A percentile compares a stretch with the other conserved stretches of the same genome.
Conservation (phyloP, 768 basidiomycete genomes). For the Amanita fuliginea region DNA sequence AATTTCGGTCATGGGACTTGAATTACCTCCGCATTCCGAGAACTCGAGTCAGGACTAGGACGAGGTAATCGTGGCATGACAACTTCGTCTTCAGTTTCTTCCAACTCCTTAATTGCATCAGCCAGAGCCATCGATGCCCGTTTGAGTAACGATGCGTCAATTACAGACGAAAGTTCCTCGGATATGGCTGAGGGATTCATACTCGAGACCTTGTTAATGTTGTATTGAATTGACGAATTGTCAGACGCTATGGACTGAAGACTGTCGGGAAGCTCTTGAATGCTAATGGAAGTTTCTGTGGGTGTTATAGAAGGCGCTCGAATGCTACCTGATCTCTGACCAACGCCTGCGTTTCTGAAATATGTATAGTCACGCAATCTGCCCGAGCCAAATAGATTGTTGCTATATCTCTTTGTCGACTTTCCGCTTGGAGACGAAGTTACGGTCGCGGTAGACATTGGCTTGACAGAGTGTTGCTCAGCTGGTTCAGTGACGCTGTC, state of each 20-base stretch:
- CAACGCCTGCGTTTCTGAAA: constrained; percentile 38
- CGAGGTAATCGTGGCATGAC: constrained; percentile 50
- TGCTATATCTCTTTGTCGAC: constrained; percentile 67
- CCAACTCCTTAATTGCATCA: constrained; percentile 67
- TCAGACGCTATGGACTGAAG: constrained; percentile 50
- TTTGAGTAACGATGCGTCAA: constrained; percentile 37
- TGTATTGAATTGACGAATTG: constrained; percentile 30
- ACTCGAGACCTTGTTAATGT: constrained; percentile 22
- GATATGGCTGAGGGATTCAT: constrained; percentile 22
- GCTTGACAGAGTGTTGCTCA: constrained; percentile 21
- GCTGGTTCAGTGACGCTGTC: constrained; percentile 22
- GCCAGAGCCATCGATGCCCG: constrained; percentile 69
- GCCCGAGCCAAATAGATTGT: constrained; percentile 80
- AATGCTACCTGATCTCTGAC: constrained; percentile 27
- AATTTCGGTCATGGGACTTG: not conserved
- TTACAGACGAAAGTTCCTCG: constrained; percentile 25
- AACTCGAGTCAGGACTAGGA: not conserved
- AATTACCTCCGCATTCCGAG: constrained; percentile 1
- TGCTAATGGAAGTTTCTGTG: constrained; percentile 32
- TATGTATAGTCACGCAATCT: constrained; percentile 67
- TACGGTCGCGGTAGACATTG: constrained; percentile 22
- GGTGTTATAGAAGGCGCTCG: constrained; percentile 39
- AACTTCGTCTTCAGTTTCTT: constrained; percentile 69
- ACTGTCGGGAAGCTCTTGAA: constrained; percentile 26
- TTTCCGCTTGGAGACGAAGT: constrained; percentile 36